Base-by-base conservation (phyloP, 345 rosid genomes). In the Linum lewisii region DNA sequence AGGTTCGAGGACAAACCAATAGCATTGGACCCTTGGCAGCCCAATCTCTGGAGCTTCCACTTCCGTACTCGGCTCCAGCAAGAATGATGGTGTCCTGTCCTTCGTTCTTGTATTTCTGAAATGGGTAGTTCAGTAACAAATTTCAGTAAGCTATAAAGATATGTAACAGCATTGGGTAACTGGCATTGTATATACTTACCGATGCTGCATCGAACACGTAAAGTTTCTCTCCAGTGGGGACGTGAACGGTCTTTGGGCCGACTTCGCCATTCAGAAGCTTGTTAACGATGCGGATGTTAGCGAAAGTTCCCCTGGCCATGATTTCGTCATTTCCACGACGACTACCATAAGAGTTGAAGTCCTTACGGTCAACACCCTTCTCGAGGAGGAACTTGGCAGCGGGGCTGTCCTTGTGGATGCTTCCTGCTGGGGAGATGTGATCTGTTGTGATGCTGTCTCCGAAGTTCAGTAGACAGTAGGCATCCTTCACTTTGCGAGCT, bases 21-120 rank as follows among this genome's bases (percentile, higher is more conserved):
- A 93, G 62, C 96, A 90, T 84, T 21, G 99, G 99, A 65, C 99
- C 99, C 81, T 93, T 93, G 60, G 99, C 97, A 69, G 99, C 99
- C 99, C 99, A 93, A 78, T 93, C 99, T 62, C 99, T 81, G 22
- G 99, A 93, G 77, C 99, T 93, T 79, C 99, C 99, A 65, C 99
- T 93, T 73, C 97, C 97, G 57, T 93, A 93, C 70, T 93, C 99
- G 0, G 97, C 95, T 72, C 99, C 97, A 71, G 99, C 99, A 57
- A 93, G 72, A 63, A 93, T 67, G 60, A 93, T 81, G 69, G 99
- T 90, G 69, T 76, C 90, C 9, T 76, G 81, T 21, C 97, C 95
- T 24, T 82, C 80, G 25, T 29, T 51, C 73, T 85, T 93, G 90
- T 93, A 93, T 66, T 67, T 93, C 97, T 93, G 87, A 68, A 71